Evolutionary conservation across 75 land plant genomes (phyloP), one percentile per base, ranked within the genome.

Genomic region (Pinus taeda): DNA sequence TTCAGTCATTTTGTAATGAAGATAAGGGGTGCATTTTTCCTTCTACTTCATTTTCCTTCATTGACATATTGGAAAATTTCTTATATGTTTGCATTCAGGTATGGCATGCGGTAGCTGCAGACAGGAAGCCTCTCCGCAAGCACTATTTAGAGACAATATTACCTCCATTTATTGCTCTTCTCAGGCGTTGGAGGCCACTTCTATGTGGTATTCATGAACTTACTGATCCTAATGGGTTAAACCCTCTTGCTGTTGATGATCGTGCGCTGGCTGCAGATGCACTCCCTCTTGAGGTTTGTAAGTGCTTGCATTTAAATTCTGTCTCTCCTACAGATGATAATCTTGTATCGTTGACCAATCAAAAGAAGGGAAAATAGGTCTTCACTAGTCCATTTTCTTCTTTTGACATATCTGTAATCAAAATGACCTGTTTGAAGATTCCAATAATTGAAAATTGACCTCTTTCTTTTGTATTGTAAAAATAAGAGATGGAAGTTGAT

Each of bases 171-270:
- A 88, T 94, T 79, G 96, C 98, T 22, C 82, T 97, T 59, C 80
- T 97, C 42, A 86, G 99, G 77, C 89, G 96, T 55, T 97, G 99
- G 99, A 82, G 99, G 33, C 99, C 99, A 57, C 86, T 97, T 69
- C 77, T 97, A 79, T 91, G 95, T 75, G 98, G 98, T 73, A 91
- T 97, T 77, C 96, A 93, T 85, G 99, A 97, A 77, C 87, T 97
- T 75, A 93, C 99, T 42, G 92, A 94, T 76, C 80, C 94, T 24
- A 94, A 97, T 76, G 96, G 98, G 74, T 83, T 82, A n/a, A 94
- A 93, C 84, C 99, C 99, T 57, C 90, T 97, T 65, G 79, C 87
- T 61, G 88, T 84, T 59, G 99, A 97, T 81, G 99, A 97, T 74
- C 93, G 91, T 64, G 90, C 96, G 36, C 82, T 97, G 82, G 93